phyloP scores from a whole-genome alignment of 305 asterid species.

The Nicotiana rustica region DNA sequence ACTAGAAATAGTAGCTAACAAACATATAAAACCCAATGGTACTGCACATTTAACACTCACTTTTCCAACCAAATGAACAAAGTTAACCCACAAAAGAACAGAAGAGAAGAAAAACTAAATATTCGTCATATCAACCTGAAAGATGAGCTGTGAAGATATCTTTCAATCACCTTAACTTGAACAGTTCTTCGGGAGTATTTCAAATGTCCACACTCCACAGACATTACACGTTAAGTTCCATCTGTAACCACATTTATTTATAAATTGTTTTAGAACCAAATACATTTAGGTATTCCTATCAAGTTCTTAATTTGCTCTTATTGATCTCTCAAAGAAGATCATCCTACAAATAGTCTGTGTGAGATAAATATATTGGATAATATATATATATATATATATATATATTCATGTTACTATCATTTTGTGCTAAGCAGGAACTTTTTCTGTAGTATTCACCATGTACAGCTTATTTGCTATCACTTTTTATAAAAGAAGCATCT shows the following conservation, averaged over 20 bases:
- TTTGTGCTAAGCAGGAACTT: neutral
- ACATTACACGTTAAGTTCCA: neutral
- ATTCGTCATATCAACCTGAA: slow-evolving; percentile 30
- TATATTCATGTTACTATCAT: neutral
- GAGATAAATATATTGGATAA: neutral
- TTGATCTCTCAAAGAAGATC: slow-evolving; percentile 18
- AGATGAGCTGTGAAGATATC: slow-evolving; percentile 1
- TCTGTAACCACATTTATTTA: neutral
- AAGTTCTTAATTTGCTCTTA: neutral
- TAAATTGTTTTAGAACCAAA: neutral
- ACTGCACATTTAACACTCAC: neutral
- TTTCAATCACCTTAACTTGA: neutral
- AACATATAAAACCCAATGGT: slow-evolving; percentile 9
- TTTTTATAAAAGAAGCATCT: neutral
- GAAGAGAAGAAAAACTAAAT: neutral
- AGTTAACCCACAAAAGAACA: neutral
- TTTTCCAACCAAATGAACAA: neutral
- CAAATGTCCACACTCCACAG: neutral
- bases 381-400: too few species aligned
- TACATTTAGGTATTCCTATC: neutral
- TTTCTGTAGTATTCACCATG: neutral
- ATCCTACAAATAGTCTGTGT: neutral
- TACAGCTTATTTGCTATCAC: neutral
- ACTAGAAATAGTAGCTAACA: neutral
- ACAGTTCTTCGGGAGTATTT: neutral